Conservation (phyloP, 1,284 basidiomycete genomes). For the Coniophora puteana region DNA sequence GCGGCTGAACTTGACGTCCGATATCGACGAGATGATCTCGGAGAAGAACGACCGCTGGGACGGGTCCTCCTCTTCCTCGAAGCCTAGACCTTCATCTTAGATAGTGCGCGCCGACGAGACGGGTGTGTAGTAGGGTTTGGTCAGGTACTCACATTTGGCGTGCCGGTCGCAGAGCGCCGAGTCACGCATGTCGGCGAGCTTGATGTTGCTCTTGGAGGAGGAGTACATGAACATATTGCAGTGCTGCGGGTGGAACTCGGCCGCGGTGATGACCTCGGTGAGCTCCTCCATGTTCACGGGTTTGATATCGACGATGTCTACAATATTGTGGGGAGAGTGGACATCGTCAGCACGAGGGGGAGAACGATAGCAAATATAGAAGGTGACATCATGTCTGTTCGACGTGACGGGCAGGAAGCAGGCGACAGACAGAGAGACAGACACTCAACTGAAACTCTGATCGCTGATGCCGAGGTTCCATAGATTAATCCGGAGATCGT, state of each 20-base stretch:
- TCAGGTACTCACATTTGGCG: slow-evolving; percentile 78
- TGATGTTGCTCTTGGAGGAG: slow-evolving; percentile 99
- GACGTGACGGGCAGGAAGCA: neutral
- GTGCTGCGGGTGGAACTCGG: slow-evolving; percentile 96
- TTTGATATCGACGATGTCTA: slow-evolving; percentile 99
- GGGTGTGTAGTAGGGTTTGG: too few species aligned
- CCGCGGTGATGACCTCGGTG: slow-evolving; percentile 98
- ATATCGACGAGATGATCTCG: slow-evolving; percentile 99
- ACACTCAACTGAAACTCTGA: slow-evolving; percentile 95
- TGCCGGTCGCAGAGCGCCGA: slow-evolving; percentile 96
- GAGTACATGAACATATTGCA: slow-evolving; percentile 99
- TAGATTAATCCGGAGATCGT: slow-evolving; percentile 95
- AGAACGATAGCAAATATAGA: slow-evolving; percentile 8
- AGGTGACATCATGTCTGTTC: neutral
- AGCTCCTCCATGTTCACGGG: slow-evolving; percentile 99
- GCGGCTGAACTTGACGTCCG: slow-evolving; percentile 98
- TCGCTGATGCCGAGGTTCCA: slow-evolving; percentile 99
- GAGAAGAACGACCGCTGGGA: slow-evolving; percentile 98
- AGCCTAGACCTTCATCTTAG: slow-evolving; percentile 71
- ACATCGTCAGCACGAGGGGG: neutral
- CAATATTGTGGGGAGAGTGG: too few species aligned
- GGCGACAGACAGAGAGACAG: neutral
- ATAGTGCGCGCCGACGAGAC: slow-evolving; percentile 10
- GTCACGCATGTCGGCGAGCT: slow-evolving; percentile 99
- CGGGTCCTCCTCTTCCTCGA: slow-evolving; percentile 98